Evolutionary conservation across 2,329 filamentous ascomycete genomes (phyloP).

Genomic region (Hypoxylon sp.): DNA sequence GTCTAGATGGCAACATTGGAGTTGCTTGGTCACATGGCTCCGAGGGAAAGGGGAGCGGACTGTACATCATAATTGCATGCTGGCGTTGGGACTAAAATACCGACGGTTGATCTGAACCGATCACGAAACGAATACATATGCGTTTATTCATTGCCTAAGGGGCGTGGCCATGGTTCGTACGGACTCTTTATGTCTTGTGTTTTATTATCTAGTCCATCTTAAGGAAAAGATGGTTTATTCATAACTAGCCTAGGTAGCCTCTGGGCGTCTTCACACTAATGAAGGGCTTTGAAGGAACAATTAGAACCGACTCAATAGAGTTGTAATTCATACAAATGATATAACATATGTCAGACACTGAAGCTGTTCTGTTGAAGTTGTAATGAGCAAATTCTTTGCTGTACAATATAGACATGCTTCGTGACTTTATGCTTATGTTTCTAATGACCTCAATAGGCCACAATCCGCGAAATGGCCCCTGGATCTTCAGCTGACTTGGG

Average conservation of each 20-base stretch:
- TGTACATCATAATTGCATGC: conserved; percentile 47
- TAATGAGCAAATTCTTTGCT: background rate
- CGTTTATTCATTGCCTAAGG: background rate
- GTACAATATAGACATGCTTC: background rate
- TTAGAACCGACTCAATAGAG: background rate
- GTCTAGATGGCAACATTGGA: conserved; percentile 29
- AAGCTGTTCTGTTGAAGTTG: background rate
- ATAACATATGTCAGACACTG: background rate
- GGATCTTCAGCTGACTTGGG: background rate
- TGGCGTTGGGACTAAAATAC: conserved; percentile 30
- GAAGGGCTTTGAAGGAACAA: background rate
- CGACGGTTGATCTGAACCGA: conserved; percentile 21
- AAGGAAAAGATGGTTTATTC: background rate
- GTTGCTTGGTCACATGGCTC: conserved; percentile 34
- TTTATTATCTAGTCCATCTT: background rate
- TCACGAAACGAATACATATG: conserved; percentile 23
- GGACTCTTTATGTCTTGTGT: conserved; percentile 6
- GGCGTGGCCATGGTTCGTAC: conserved; percentile 1
- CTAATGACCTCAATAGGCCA: background rate
- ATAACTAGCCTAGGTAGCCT: background rate
- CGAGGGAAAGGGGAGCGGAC: conserved; percentile 30
- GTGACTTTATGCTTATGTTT: background rate
- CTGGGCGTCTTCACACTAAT: background rate
- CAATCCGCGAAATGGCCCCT: background rate
- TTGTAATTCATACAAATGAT: background rate